Evolutionary conservation across 768 basidiomycete species (phyloP).

Genomic region (Rhizopogon roseolus): DNA sequence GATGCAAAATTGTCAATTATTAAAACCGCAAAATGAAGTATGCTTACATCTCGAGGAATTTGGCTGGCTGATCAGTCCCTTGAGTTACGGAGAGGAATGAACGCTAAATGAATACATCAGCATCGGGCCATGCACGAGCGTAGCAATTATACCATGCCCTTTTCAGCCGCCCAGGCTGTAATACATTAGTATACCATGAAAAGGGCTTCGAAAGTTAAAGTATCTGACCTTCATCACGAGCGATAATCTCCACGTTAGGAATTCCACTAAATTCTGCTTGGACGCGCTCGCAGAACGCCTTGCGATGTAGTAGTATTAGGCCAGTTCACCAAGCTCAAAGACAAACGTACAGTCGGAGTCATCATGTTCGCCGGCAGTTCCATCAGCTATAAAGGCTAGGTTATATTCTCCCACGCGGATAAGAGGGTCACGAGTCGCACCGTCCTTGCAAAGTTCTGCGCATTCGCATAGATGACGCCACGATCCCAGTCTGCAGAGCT

Average conservation of each 20-base stretch:
- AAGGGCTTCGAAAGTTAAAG: not conserved
- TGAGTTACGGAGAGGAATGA: conserved; percentile 86
- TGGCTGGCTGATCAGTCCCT: conserved; percentile 79
- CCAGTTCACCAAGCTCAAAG: not conserved
- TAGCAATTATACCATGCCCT: conserved; percentile 62
- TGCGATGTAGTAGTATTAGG: not conserved
- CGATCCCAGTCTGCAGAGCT: conserved; percentile 59
- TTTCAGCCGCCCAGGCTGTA: conserved; percentile 75
- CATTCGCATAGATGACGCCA: conserved; percentile 67
- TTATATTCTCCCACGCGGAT: not conserved
- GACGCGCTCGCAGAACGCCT: conserved; percentile 71
- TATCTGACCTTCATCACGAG: conserved; percentile 65
- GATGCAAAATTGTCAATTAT: not conserved
- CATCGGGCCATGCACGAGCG: not conserved
- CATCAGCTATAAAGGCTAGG: conserved; percentile 50
- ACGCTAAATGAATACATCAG: conserved; percentile 36
- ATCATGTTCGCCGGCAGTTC: conserved; percentile 84
- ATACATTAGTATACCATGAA: conserved; percentile 1
- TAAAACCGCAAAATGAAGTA: not conserved
- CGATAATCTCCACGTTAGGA: conserved; percentile 61
- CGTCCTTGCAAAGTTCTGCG: conserved; percentile 79
- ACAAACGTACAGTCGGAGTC: conserved; percentile 64
- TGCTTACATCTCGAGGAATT: conserved; percentile 77
- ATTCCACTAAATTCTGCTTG: conserved; percentile 61
- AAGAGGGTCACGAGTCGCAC: conserved; percentile 31